phyloP scores from a whole-genome alignment of 345 rosid genomes.

The Combretum micranthum region DNA sequence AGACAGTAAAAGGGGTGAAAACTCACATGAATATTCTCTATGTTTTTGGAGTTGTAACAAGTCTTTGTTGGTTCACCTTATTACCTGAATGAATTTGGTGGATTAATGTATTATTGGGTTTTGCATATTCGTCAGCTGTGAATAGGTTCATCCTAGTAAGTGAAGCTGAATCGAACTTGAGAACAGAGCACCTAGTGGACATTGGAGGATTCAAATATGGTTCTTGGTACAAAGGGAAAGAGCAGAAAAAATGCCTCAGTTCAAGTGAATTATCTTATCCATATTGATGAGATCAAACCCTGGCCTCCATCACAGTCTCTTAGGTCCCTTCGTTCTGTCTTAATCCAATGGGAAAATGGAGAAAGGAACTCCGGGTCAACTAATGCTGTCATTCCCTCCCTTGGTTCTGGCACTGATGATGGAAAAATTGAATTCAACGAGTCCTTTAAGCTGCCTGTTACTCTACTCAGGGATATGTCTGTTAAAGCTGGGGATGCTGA shows the following conservation, averaged over 20 bases:
- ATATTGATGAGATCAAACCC: slow-evolving; percentile 79
- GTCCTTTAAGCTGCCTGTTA: slow-evolving; percentile 68
- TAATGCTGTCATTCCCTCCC: slow-evolving; percentile 48
- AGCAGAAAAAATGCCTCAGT: slow-evolving; percentile 41
- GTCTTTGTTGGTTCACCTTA: too few relatives aligned
- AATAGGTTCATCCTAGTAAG: too few relatives aligned
- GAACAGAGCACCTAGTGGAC: too few relatives aligned
- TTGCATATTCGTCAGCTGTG: too few relatives aligned
- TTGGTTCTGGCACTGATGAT: slow-evolving; percentile 67
- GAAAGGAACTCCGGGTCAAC: slow-evolving; percentile 68
- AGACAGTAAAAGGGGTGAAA: too few relatives aligned
- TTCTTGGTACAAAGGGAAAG: slow-evolving; percentile 57
- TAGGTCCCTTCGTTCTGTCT: slow-evolving; percentile 69
- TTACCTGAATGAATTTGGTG: too few relatives aligned
- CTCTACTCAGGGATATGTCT: slow-evolving; percentile 49
- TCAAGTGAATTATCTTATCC: slow-evolving; percentile 55
- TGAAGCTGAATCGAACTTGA: too few relatives aligned
- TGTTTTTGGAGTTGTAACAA: too few relatives aligned
- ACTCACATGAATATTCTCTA: too few relatives aligned
- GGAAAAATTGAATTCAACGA: slow-evolving; percentile 83
- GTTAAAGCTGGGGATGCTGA: slow-evolving; percentile 46
- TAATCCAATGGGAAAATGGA: slow-evolving; percentile 89
- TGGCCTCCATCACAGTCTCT: slow-evolving; percentile 99
- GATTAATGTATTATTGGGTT: too few relatives aligned
- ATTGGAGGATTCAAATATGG: slow-evolving; percentile 31